Conservation (phyloP, 2,329 filamentous ascomycete species). For the Monosporascus cannonballus region DNA sequence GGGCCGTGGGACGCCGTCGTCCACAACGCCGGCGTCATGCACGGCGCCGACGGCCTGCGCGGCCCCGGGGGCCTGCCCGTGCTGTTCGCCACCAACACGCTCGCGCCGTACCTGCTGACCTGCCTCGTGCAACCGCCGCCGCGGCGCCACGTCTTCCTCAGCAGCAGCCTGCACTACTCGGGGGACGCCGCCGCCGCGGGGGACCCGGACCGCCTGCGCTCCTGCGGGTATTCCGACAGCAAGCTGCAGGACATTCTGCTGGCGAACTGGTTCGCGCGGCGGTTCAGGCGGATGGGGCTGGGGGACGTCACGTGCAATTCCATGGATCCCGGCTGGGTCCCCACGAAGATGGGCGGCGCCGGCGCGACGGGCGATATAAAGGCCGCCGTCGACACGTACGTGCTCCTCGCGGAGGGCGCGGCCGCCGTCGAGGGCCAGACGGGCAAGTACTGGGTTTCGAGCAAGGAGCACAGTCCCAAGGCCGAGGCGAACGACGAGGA, state of each 20-base stretch:
- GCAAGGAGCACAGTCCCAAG: conserved; percentile 19
- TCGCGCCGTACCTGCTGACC: conserved; percentile 52
- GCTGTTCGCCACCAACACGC: conserved; percentile 48
- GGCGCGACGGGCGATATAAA: conserved; percentile 41
- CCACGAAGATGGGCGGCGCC: conserved; percentile 47
- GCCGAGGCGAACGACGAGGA: conserved; percentile 28
- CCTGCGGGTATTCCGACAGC: conserved; percentile 41
- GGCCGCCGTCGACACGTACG: conserved; percentile 40
- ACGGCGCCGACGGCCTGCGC: conserved; percentile 26
- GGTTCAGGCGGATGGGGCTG: conserved; percentile 27
- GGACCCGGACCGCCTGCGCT: conserved; percentile 29
- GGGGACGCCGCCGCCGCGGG: conserved; percentile 34
- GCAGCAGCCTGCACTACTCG: conserved; percentile 42
- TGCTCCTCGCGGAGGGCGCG: conserved; percentile 36
- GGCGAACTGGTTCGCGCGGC: conserved; percentile 45
- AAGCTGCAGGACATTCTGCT: conserved; percentile 53
- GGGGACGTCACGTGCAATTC: conserved; percentile 36
- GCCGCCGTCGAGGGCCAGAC: conserved; percentile 19
- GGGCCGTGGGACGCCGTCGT: conserved; percentile 49
- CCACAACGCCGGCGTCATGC: conserved; percentile 51
- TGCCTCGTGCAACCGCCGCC: conserved; percentile 41
- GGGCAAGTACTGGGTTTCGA: conserved; percentile 34
- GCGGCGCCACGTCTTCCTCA: conserved; percentile 44
- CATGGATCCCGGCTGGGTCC: conserved; percentile 48
- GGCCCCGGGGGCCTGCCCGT: conserved; percentile 34